Evolutionary conservation across 257 asterid genomes (phyloP).

Genomic region (Solanum habrochaites): DNA sequence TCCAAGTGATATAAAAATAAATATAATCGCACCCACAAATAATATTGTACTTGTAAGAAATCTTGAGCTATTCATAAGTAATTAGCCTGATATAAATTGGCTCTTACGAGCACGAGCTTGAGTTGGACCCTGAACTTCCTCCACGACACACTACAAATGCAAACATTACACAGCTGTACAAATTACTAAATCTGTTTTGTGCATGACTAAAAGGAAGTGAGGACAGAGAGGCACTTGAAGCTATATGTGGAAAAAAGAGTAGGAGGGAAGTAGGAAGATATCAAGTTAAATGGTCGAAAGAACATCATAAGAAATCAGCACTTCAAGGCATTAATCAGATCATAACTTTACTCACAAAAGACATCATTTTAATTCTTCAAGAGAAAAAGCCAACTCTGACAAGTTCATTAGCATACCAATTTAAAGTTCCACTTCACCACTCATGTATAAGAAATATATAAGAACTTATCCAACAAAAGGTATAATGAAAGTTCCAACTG

Average conservation of each 20-base stretch:
- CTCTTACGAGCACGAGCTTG: constrained; percentile 94
- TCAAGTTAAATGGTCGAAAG: not conserved
- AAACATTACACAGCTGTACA: not conserved
- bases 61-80: not conserved
- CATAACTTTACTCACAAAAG: not conserved
- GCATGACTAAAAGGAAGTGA: not conserved
- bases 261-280: not conserved
- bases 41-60: not conserved
- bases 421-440: not conserved
- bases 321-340: not conserved
- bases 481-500: not conserved
- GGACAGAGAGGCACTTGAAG: not conserved
- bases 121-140: constrained; percentile 99
- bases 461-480: not conserved
- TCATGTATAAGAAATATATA: not conserved
- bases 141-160: constrained; percentile 73
- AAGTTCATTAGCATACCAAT: not conserved
- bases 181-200: not conserved
- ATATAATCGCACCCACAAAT: not conserved
- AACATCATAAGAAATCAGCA: not conserved
- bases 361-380: not conserved
- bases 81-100: constrained; percentile 95
- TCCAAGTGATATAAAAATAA: not conserved
- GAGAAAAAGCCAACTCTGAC: not conserved
- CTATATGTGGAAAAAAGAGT: not conserved